Evolutionary conservation across 768 basidiomycete genomes (phyloP), one percentile per base, ranked within the genome.

Genomic region (Boletus sp.): DNA sequence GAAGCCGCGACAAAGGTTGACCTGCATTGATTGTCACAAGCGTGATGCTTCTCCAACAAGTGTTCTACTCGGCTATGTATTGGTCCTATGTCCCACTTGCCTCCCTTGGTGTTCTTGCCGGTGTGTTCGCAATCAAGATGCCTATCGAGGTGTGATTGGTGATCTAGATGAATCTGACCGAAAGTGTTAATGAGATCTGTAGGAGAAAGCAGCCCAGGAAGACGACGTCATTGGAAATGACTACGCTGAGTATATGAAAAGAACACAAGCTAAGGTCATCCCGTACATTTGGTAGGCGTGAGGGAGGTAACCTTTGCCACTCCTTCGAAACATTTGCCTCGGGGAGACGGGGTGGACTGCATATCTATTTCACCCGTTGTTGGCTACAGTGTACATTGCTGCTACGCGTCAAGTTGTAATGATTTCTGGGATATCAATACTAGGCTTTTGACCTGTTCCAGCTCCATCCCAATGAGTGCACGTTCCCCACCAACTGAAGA

Each of bases 401-500:
- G 24, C 45, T 70, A 55, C 9, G 39, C 44, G 24, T 56, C 53
- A 5, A 72, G 54, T 32, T 60, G 51, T 55, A 72, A 45, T 14
- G 60, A 64, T 42, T 39, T 55, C 24, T 68, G 73, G 14, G 76
- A 75, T 50, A 66, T 67, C 37, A 77, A 61, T 36, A 81, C 77
- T 39, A 78, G 49, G 24, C 49, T 56, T 61, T 69, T 75, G 37
- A 84, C 65, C n/a, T 78, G 74, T 47, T 78, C 78, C 2, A 70
- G 72, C 39, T 76, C 64, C 52, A 69, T 64, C 8, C 76, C 73
- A 32, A 81, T 57, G 28, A 81, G 69, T 53, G 84, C 67, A 10
- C 75, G 77, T 20, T 73, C 74, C 4, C 83, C 83, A 32, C 80
- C 84, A 12, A 78, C 66, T 36, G 71, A 71, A 32, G 63, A 64